Percentiles rank a stretch among this genome's conserved stretches.
Evolutionary conservation across 257 asterid species (phyloP).

Genomic region (Solanum chmielewskii): DNA sequence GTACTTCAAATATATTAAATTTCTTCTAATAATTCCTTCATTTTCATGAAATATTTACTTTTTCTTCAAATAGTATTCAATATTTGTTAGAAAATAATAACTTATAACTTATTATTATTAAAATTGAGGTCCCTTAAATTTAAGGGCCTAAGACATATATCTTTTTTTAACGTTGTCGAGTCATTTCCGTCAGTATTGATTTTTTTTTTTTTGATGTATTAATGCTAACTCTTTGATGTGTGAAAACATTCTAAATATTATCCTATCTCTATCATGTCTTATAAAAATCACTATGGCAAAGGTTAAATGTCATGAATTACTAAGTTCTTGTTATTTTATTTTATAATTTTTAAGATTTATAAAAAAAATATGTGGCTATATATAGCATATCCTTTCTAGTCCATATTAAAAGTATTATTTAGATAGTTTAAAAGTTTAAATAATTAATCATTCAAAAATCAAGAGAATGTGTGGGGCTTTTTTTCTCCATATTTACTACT

Average conservation of each 20-base stretch:
- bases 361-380: background rate
- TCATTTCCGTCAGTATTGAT: background rate
- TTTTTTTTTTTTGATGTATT: background rate
- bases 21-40: too few relatives aligned
- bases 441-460: background rate
- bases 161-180: too few relatives aligned
- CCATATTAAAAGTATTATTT: background rate
- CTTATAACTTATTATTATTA: too few relatives aligned
- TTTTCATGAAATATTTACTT: too few relatives aligned
- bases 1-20: too few relatives aligned
- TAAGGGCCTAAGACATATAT: too few relatives aligned
- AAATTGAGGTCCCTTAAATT: too few relatives aligned
- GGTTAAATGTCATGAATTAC: background rate
- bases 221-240: background rate
- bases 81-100: too few relatives aligned
- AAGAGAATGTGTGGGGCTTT: background rate
- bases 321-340: too few relatives aligned
- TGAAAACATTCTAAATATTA: background rate
- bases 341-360: too few relatives aligned
- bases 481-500: background rate
- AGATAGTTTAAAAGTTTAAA: too few relatives aligned
- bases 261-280: background rate
- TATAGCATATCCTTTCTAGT: background rate
- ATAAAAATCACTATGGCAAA: background rate
- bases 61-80: too few relatives aligned